Base-by-base conservation (phyloP, 2,329 filamentous ascomycete genomes). In the Calonectria fujianensis region DNA sequence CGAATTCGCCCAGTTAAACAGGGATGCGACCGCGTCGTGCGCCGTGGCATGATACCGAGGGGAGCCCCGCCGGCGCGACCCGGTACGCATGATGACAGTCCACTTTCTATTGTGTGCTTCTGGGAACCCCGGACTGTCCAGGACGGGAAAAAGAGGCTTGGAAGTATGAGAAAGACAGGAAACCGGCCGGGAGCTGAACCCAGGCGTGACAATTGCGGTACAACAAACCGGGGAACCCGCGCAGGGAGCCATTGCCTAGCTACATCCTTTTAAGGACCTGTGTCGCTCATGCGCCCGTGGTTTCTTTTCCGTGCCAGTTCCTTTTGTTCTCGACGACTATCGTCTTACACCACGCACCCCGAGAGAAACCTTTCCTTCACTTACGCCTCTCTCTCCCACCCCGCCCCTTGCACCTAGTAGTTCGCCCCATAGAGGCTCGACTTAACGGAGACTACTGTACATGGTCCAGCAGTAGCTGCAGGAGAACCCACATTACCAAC, bases 11-110 rank as follows among this genome's bases (percentile, higher is more conserved):
- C 39, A 51, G 65, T 64, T 67, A 14, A 65, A 50, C 61, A 61
- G 51, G 67, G 72, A 72, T 72, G 70, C 70, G 73, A 24, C 77
- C 67, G 59, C 48, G 69, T 70, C 69, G 45, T 70, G 66, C 69
- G 69, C 69, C 76, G 77, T 81, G 80, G 80, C 80, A 81, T 81
- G 80, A 81, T 81, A 70, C 75, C 72, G 27, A 74, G 59, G 74
- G 39, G 48, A 68, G 72, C 57, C 71, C 63, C 73, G 72, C 79
- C 80, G 80, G 80, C 77, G 80, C 75, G 76, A 75, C 80, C 80
- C 80, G 74, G 32, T 73, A 79, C 76, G 74, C 72, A 76, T 76
- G 74, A 80, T 74, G 74, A 80, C 80, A 81, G 77, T 81, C 80
- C 79, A 81, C 79, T 81, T 79, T 77, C 32, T 54, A 48, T 35